A percentile compares a stretch with the other conserved stretches of the same genome.
phyloP scores from a whole-genome alignment of 345 rosid genomes.

The Eucalyptus tenuipes region DNA sequence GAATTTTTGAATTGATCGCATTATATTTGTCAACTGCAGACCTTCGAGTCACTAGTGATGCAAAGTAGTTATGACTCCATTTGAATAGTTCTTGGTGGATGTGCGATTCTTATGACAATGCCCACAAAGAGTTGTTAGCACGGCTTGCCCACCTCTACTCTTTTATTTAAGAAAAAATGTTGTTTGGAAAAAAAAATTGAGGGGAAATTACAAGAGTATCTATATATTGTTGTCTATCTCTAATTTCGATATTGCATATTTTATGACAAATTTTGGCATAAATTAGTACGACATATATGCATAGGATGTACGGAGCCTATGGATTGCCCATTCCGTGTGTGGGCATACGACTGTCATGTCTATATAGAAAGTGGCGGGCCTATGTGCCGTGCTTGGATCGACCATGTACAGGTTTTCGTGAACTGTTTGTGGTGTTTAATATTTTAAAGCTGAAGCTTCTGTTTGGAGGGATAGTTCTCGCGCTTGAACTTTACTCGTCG shows the following conservation, averaged over 20 bases:
- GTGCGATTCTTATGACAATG: fast-evolving
- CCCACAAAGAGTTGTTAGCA: background rate
- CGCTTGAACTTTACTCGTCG: background rate
- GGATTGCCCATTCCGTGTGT: background rate
- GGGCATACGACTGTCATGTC: background rate
- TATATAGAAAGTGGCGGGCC: background rate
- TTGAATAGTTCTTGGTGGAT: fast-evolving
- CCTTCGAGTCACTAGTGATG: background rate
- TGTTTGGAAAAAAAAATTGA: background rate
- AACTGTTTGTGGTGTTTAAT: background rate
- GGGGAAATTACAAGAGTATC: background rate
- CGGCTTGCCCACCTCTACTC: background rate
- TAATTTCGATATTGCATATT: too few species aligned
- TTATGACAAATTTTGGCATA: background rate
- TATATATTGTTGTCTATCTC: background rate
- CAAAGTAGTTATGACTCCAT: background rate
- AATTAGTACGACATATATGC: background rate
- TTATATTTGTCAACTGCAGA: fast-evolving
- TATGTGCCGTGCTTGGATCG: background rate
- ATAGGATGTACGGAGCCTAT: background rate
- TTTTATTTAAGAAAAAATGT: background rate
- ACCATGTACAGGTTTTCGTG: background rate
- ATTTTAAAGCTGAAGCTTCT: background rate
- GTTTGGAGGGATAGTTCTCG: background rate
- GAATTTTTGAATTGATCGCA: background rate